phyloP scores from a whole-genome alignment of 225 moss, liverwort and hornwort genomes.

The Pseudoscleropodium purum region DNA sequence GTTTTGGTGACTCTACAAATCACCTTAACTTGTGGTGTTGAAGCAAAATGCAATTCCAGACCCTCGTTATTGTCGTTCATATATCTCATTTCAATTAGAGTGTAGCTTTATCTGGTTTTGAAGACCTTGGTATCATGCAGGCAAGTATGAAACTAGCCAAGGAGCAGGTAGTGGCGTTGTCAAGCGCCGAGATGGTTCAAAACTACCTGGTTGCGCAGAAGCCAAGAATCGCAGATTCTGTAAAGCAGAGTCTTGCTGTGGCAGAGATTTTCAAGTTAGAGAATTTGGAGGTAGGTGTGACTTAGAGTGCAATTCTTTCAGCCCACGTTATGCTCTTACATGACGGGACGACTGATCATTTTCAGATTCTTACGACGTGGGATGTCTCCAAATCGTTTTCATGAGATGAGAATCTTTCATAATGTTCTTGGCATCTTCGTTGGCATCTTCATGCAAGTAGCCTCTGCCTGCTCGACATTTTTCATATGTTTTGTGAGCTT shows the following conservation, averaged over 20 bases:
- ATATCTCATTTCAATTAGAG: neutral
- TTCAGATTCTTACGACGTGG: neutral
- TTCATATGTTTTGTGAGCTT: neutral
- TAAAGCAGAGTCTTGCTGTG: conserved; percentile 87
- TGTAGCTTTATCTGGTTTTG: neutral
- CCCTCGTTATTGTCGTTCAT: neutral
- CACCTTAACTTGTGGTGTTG: neutral
- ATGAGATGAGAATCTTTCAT: neutral
- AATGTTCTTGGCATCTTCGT: neutral
- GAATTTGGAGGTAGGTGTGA: conserved; percentile 32
- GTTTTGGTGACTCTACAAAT: neutral
- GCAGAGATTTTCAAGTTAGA: conserved; percentile 83
- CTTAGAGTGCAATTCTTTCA: neutral
- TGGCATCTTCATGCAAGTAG: neutral
- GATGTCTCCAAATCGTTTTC: neutral
- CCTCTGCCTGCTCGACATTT: neutral
- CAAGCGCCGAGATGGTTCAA: conserved; percentile 86
- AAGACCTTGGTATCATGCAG: conserved; percentile 25
- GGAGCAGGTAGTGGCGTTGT: conserved; percentile 80
- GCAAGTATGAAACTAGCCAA: conserved; percentile 81
- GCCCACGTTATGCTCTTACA: neutral
- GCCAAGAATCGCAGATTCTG: conserved; percentile 57
- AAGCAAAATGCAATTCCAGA: neutral
- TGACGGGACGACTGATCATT: neutral
- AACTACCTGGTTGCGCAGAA: conserved; percentile 84